Conservation (phyloP, 202 grass and related monocot genomes). For the Elaeis oleifera region DNA sequence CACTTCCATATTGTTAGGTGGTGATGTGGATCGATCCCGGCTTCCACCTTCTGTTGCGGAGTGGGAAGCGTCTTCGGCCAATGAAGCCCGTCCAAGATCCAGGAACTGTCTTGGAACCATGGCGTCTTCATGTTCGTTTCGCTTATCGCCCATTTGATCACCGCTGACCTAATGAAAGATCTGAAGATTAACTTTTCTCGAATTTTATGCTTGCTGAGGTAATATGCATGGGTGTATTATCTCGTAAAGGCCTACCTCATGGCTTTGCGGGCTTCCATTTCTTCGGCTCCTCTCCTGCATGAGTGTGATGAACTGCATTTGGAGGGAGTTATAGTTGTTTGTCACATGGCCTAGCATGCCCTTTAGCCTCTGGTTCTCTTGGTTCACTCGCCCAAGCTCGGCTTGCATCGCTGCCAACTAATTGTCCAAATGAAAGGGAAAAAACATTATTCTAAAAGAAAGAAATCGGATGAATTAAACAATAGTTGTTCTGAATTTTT, state of each 20-base stretch:
- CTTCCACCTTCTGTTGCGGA: neutral
- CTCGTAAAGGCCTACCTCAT: conserved; percentile 21
- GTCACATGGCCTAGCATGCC: conserved; percentile 16
- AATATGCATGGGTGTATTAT: too few species aligned
- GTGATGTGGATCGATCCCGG: conserved; percentile 12
- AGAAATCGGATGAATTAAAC: neutral
- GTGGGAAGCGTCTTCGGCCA: neutral
- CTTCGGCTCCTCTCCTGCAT: conserved; percentile 27
- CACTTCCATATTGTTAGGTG: neutral
- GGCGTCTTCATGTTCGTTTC: neutral
- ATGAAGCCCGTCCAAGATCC: neutral
- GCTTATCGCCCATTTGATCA: too few species aligned
- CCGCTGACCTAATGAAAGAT: too few species aligned
- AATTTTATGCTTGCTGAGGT: too few species aligned
- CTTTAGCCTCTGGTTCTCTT: conserved; percentile 53
- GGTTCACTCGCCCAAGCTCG: conserved; percentile 34
- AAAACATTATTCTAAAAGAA: neutral
- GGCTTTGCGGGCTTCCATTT: neutral
- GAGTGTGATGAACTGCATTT: conserved; percentile 24
- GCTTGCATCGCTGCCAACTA: conserved; percentile 39
- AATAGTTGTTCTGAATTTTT: neutral
- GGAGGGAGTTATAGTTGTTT: conserved; percentile 23
- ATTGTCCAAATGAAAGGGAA: neutral
- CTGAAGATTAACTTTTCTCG: too few species aligned
- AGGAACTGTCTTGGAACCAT: conserved; percentile 10